Percentiles rank a stretch among this genome's conserved stretches.
These are phyloP conservation scores for Aspergillus luchuensis DNA, from an alignment of 2,329 filamentous ascomycete species.

Conservation along the genomic window DNA sequence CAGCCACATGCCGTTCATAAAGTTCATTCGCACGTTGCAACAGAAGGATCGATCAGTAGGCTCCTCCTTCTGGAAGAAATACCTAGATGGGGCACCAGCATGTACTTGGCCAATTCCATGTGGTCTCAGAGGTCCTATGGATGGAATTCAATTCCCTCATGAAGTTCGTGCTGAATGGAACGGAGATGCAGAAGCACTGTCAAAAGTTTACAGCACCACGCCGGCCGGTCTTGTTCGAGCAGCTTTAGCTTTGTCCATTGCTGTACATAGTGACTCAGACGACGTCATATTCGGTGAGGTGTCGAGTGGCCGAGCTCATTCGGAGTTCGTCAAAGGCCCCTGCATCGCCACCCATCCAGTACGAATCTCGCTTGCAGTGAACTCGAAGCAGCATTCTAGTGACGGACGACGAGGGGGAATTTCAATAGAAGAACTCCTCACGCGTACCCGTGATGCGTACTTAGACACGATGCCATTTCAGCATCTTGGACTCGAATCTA, in stretches of 20 bases:
- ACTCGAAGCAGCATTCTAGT: background rate
- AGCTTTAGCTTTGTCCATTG: constrained; percentile 5
- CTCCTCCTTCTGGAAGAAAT: constrained; percentile 4
- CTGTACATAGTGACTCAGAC: background rate
- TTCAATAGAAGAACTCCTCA: background rate
- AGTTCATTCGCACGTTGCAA: constrained; percentile 8
- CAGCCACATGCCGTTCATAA: background rate
- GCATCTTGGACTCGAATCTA: constrained; percentile 5
- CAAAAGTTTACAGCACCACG: background rate
- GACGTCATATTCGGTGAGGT: constrained; percentile 10
- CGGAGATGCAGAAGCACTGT: background rate
- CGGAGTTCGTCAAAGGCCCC: constrained; percentile 8
- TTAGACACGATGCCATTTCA: constrained; percentile 9
- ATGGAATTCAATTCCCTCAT: background rate
- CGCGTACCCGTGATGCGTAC: background rate
- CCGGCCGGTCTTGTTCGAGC: constrained; percentile 8
- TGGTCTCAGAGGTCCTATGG: background rate
- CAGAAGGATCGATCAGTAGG: background rate
- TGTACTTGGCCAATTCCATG: constrained; percentile 1
- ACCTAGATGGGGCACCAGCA: background rate
- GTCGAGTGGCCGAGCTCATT: background rate
- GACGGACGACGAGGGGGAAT: background rate
- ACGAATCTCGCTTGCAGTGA: background rate
- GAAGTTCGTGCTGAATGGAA: background rate
- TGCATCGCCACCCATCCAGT: constrained; percentile 13